A percentile compares a stretch with the other conserved stretches of the same genome.
Conservation (phyloP, 176 grass and related monocot genomes). For the Phoenix roebelenii region DNA sequence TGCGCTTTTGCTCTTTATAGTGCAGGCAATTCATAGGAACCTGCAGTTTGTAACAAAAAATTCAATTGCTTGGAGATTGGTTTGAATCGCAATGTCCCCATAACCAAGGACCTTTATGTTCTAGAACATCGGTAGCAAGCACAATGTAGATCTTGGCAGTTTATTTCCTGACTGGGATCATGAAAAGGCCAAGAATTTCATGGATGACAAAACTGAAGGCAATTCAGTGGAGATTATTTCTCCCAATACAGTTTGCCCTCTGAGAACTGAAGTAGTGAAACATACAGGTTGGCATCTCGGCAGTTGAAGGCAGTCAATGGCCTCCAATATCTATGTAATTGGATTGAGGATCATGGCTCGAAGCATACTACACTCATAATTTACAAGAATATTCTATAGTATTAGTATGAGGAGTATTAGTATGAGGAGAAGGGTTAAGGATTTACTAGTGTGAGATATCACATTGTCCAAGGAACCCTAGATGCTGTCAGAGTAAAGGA, state of each 20-base stretch:
- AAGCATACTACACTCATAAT: constrained; percentile 42
- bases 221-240: not conserved
- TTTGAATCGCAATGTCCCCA: constrained; percentile 47
- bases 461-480: too few relatives aligned
- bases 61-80: constrained; percentile 23
- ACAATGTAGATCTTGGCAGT: constrained; percentile 52
- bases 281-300: constrained; percentile 31
- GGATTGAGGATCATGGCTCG: constrained; percentile 33
- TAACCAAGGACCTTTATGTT: constrained; percentile 65
- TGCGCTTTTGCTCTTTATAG: too few relatives aligned
- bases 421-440: too few relatives aligned
- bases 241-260: not conserved
- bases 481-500: not conserved
- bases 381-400: too few relatives aligned
- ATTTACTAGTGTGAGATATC: too few relatives aligned
- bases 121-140: constrained; percentile 45
- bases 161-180: constrained; percentile 57
- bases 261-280: constrained; percentile 5
- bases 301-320: constrained; percentile 43
- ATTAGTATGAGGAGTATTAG: too few relatives aligned
- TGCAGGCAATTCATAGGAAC: too few relatives aligned
- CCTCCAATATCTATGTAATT: constrained; percentile 38
- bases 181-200: constrained; percentile 35
- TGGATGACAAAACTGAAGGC: constrained; percentile 63
- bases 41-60: not conserved